A percentile compares a stretch with the other conserved stretches of the same genome.
Evolutionary conservation across 768 basidiomycete species (phyloP).

Genomic region (Lentinula sp.): DNA sequence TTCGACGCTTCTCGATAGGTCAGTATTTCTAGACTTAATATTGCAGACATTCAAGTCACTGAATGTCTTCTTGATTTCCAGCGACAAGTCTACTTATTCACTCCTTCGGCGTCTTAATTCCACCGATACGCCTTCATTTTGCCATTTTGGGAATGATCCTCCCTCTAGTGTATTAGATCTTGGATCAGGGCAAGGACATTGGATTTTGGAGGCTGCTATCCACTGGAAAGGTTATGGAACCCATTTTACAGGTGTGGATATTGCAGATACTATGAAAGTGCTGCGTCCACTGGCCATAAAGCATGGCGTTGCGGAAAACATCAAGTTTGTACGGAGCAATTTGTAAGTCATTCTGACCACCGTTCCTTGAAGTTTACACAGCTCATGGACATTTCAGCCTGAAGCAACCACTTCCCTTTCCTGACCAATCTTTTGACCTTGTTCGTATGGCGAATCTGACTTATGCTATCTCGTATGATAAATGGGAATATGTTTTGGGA

Average conservation of each 20-base stretch:
- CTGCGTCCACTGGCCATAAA: conserved; percentile 12
- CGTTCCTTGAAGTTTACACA: not conserved
- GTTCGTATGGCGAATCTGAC: conserved; percentile 47
- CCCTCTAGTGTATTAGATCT: conserved; percentile 44
- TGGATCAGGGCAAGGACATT: conserved; percentile 48
- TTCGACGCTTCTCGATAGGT: conserved; percentile 14
- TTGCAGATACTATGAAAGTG: conserved; percentile 15
- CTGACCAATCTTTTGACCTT: conserved; percentile 42
- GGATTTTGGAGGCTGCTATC: conserved; percentile 44
- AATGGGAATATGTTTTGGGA: conserved; percentile 39
- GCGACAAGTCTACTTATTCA: conserved; percentile 34
- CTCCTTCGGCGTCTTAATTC: conserved; percentile 33
- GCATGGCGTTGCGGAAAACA: conserved; percentile 13
- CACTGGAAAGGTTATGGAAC: conserved; percentile 36
- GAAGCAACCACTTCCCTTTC: conserved; percentile 39
- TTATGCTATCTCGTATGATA: conserved; percentile 33
- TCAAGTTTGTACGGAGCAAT: conserved; percentile 17
- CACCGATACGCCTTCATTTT: conserved; percentile 19
- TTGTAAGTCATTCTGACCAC: conserved; percentile 11
- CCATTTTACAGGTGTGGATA: conserved; percentile 27
- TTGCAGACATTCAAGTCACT: not conserved
- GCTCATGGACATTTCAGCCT: conserved; percentile 21
- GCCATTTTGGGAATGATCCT: conserved; percentile 17
- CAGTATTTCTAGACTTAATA: not conserved
- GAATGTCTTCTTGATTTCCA: conserved; percentile 12